Percentiles rank a stretch among this genome's conserved stretches.
phyloP scores from a whole-genome alignment of 495 filamentous ascomycete species.

The Penicillium bovifimosum region DNA sequence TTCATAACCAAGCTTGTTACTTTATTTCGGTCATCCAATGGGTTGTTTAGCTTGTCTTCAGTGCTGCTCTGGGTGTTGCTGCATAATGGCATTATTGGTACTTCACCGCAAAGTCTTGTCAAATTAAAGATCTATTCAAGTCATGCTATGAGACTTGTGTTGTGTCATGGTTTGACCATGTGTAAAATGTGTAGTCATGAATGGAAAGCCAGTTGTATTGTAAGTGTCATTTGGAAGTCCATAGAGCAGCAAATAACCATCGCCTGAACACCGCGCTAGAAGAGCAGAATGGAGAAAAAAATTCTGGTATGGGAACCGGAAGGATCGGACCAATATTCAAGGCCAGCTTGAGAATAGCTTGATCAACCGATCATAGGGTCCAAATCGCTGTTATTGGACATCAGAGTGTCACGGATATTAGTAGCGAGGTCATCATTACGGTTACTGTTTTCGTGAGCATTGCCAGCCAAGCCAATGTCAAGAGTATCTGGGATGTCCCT shows the following conservation, averaged over 20 bases:
- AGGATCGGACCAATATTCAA: not conserved
- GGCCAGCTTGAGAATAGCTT: not conserved
- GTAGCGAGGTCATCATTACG: slow-evolving; percentile 26
- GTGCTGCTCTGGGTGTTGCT: not conserved
- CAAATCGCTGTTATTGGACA: slow-evolving; percentile 45
- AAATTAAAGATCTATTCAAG: too few species aligned
- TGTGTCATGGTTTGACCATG: too few species aligned
- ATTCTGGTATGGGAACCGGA: not conserved
- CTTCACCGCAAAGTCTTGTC: too few species aligned
- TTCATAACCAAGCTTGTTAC: not conserved
- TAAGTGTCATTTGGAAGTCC: not conserved
- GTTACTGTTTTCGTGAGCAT: slow-evolving; percentile 30
- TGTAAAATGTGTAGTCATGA: too few species aligned
- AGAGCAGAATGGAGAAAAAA: not conserved
- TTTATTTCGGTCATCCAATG: not conserved
- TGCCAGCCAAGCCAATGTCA: slow-evolving; percentile 60
- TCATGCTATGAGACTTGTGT: too few species aligned
- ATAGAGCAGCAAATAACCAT: not conserved
- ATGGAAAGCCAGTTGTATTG: not conserved
- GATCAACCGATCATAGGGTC: slow-evolving; percentile 56
- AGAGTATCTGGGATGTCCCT: slow-evolving; percentile 68
- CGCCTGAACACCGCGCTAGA: slow-evolving; percentile 10
- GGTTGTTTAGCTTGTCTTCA: not conserved
- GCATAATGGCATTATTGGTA: too few species aligned
- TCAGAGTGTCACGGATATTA: slow-evolving; percentile 34